These are phyloP conservation scores for Crithidia brevicula DNA, from an alignment of 208 protist species.

Conservation along the genomic window DNA sequence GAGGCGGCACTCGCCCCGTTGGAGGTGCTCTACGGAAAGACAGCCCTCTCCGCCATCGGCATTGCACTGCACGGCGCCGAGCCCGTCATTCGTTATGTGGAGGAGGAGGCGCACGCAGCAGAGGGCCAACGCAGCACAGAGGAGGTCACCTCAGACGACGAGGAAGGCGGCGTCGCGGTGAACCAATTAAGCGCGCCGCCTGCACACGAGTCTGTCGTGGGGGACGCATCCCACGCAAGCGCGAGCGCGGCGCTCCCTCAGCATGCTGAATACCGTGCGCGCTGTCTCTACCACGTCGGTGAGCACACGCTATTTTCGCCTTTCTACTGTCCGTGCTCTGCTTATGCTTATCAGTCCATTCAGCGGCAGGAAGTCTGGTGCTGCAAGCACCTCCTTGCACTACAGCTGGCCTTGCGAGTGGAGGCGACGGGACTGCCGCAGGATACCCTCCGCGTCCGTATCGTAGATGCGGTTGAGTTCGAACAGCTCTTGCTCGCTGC, in stretches of 20 bases:
- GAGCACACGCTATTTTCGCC: slow-evolving; percentile 77
- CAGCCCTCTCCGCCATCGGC: slow-evolving; percentile 69
- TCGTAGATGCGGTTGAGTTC: slow-evolving; percentile 36
- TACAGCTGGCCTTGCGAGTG: slow-evolving; percentile 65
- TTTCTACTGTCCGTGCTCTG: slow-evolving; percentile 82
- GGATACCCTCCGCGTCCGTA: slow-evolving; percentile 49
- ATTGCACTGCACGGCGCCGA: slow-evolving; percentile 81
- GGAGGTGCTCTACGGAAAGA: slow-evolving; percentile 77
- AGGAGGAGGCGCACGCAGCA: slow-evolving; percentile 1
- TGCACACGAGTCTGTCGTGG: too few relatives aligned
- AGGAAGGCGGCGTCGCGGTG: neutral
- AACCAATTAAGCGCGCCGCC: too few relatives aligned
- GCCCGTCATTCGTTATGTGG: slow-evolving; percentile 66
- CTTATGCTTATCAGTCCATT: slow-evolving; percentile 79
- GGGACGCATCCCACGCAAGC: too few relatives aligned
- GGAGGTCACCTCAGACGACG: slow-evolving; percentile 5
- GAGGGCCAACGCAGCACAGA: neutral
- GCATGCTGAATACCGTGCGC: slow-evolving; percentile 12
- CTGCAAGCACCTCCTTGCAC: slow-evolving; percentile 87
- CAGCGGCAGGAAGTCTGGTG: slow-evolving; percentile 72
- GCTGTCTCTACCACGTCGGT: slow-evolving; percentile 77
- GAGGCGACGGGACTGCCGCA: slow-evolving; percentile 56
- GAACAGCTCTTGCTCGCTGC: slow-evolving; percentile 24
- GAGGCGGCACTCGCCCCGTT: slow-evolving; percentile 76
- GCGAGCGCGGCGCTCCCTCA: neutral